phyloP scores from a whole-genome alignment of 495 filamentous ascomycete species.

The Penicillium verhagenii region DNA sequence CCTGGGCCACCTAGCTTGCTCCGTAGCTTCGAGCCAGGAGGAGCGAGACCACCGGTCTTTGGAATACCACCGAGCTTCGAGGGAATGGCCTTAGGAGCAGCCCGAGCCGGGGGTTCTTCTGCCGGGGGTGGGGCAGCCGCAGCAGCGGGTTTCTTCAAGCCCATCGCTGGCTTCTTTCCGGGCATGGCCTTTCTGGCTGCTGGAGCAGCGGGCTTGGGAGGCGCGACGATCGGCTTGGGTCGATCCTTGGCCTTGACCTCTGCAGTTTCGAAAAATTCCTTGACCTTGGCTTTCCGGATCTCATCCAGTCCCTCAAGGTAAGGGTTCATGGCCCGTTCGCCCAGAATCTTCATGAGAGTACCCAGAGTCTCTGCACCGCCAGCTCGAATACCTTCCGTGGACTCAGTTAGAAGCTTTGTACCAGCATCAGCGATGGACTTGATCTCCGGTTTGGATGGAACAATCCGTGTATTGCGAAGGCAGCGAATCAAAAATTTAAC shows the following conservation, averaged over 20 bases:
- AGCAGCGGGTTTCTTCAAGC: slow-evolving; percentile 54
- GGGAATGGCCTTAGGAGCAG: slow-evolving; percentile 58
- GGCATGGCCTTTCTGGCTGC: slow-evolving; percentile 44
- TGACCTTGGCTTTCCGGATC: slow-evolving; percentile 92
- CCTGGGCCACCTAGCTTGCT: slow-evolving; percentile 64
- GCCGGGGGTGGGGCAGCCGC: slow-evolving; percentile 58
- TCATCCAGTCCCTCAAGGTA: slow-evolving; percentile 96
- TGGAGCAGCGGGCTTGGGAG: slow-evolving; percentile 54
- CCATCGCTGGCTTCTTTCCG: slow-evolving; percentile 54
- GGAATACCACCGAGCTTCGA: slow-evolving; percentile 62
- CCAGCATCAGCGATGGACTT: slow-evolving; percentile 81
- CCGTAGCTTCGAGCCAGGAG: slow-evolving; percentile 63
- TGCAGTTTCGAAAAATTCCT: slow-evolving; percentile 88
- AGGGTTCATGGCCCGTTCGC: slow-evolving; percentile 93
- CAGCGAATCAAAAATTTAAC: slow-evolving; percentile 88
- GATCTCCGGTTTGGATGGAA: slow-evolving; percentile 78
- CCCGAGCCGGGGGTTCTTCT: slow-evolving; percentile 55
- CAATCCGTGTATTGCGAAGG: slow-evolving; percentile 77
- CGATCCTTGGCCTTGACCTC: slow-evolving; percentile 97
- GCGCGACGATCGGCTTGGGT: slow-evolving; percentile 75
- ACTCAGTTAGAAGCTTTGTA: slow-evolving; percentile 87
- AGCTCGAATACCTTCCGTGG: slow-evolving; percentile 76
- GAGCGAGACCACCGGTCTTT: slow-evolving; percentile 62
- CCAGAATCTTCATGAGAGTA: slow-evolving; percentile 98
- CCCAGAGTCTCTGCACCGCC: slow-evolving; percentile 90